phyloP scores from a whole-genome alignment of 768 basidiomycete species.

The Panaeolus papilionaceus region DNA sequence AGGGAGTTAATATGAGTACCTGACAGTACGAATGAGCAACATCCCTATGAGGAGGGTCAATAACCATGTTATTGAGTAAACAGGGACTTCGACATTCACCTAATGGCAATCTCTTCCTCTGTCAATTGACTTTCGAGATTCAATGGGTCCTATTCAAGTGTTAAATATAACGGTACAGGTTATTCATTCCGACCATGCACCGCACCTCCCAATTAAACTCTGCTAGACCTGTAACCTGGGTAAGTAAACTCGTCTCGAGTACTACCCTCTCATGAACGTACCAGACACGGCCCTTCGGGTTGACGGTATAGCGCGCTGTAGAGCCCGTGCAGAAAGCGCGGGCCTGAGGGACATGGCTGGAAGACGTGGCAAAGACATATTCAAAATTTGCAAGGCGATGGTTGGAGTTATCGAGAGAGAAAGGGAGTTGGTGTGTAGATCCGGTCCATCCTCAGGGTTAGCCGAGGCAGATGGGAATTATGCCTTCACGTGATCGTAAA shows the following conservation, averaged over 20 bases:
- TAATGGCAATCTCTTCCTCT: slow-evolving; percentile 89
- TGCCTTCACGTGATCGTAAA: background rate
- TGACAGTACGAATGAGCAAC: slow-evolving; percentile 83
- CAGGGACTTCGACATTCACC: slow-evolving; percentile 50
- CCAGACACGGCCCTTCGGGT: slow-evolving; percentile 37
- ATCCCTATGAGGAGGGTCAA: slow-evolving; percentile 54
- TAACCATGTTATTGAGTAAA: slow-evolving; percentile 14
- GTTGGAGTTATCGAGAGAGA: slow-evolving; percentile 2
- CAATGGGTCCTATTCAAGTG: slow-evolving; percentile 75
- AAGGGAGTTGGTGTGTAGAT: slow-evolving; percentile 4
- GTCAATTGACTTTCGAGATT: slow-evolving; percentile 80
- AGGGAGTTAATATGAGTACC: slow-evolving; percentile 42
- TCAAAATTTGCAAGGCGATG: background rate
- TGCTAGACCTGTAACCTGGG: slow-evolving; percentile 36
- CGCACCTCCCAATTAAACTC: slow-evolving; percentile 54
- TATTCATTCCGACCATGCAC: background rate
- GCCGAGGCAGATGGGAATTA: slow-evolving; percentile 9
- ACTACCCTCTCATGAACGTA: slow-evolving; percentile 20
- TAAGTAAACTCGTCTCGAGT: background rate
- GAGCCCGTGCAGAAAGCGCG: background rate
- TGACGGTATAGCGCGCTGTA: slow-evolving; percentile 15
- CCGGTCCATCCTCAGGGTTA: slow-evolving; percentile 8
- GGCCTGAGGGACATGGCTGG: background rate
- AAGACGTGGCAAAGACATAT: background rate
- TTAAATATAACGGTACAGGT: background rate